These are phyloP conservation scores for Litsea cubeba DNA, from an alignment of 164 flowering plant species.

Conservation along the genomic window DNA sequence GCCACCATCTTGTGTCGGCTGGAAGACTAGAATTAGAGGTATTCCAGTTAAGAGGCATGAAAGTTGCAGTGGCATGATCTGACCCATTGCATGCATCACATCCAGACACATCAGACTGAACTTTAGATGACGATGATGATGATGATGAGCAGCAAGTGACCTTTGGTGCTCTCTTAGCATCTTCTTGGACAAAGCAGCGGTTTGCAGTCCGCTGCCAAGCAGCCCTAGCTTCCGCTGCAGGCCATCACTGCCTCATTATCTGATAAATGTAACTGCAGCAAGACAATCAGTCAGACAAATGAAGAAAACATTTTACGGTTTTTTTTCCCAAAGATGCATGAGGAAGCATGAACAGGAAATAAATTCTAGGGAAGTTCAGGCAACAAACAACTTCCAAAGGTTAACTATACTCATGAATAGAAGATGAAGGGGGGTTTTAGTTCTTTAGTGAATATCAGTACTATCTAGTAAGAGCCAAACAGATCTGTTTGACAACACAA, in stretches of 20 bases:
- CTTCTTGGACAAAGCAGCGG: constrained; percentile 93
- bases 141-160: constrained; percentile 55
- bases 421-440: neutral
- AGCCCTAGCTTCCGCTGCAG: constrained; percentile 88
- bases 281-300: neutral
- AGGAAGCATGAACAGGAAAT: neutral
- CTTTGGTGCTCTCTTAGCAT: constrained; percentile 78
- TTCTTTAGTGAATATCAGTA: neutral
- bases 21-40: constrained; percentile 23
- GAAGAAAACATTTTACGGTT: neutral
- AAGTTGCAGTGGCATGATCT: constrained; percentile 18
- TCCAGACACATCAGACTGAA: constrained; percentile 19
- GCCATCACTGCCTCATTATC: constrained; percentile 50
- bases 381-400: neutral
- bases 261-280: neutral
- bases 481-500: neutral
- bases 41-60: constrained; percentile 27
- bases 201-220: constrained; percentile 92
- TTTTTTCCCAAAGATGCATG: neutral
- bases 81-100: constrained; percentile 19
- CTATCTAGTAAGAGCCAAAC: neutral
- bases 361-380: neutral
- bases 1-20: constrained; percentile 47
- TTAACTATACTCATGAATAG: neutral
- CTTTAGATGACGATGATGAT: constrained; percentile 15